phyloP scores from a whole-genome alignment of 2,329 filamentous ascomycete species.

The Pseudogymnoascus sp. region DNA sequence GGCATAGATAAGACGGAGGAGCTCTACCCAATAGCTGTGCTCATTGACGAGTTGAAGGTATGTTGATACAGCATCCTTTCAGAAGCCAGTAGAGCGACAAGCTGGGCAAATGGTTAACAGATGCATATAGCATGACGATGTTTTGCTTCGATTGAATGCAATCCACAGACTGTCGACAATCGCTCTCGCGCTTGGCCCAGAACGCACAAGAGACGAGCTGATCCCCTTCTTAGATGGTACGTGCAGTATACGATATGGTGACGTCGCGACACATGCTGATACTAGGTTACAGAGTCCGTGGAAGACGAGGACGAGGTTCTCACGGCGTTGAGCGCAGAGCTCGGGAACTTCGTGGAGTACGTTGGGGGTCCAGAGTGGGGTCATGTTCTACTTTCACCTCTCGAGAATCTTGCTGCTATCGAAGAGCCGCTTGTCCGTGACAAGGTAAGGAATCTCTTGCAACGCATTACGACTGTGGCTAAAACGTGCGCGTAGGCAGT shows the following conservation, averaged over 20 bases:
- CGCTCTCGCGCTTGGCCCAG: conserved; percentile 87
- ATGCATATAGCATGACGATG: conserved; percentile 80
- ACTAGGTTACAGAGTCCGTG: conserved; percentile 67
- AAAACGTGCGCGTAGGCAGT: conserved; percentile 59
- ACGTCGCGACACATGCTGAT: conserved; percentile 26
- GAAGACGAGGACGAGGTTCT: conserved; percentile 98
- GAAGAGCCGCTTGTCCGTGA: conserved; percentile 96
- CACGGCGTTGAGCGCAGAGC: conserved; percentile 91
- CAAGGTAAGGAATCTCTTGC: conserved; percentile 57
- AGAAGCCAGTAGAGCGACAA: conserved; percentile 14
- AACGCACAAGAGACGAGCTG: conserved; percentile 95
- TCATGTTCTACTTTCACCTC: conserved; percentile 90
- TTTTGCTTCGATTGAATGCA: conserved; percentile 92
- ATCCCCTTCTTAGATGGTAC: conserved; percentile 98
- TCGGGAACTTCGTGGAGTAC: conserved; percentile 94
- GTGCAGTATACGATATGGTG: conserved; percentile 30
- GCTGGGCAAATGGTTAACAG: conserved; percentile 21
- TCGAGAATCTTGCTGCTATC: conserved; percentile 97
- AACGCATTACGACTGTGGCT: not conserved
- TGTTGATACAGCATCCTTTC: conserved; percentile 21
- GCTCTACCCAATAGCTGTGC: conserved; percentile 98
- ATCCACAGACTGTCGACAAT: conserved; percentile 98
- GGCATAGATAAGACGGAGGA: conserved; percentile 88
- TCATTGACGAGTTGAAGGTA: conserved; percentile 99
- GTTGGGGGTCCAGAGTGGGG: conserved; percentile 90